Conservation (phyloP, 192 early-diverging fungal species). For the Mortierella claussenii region DNA sequence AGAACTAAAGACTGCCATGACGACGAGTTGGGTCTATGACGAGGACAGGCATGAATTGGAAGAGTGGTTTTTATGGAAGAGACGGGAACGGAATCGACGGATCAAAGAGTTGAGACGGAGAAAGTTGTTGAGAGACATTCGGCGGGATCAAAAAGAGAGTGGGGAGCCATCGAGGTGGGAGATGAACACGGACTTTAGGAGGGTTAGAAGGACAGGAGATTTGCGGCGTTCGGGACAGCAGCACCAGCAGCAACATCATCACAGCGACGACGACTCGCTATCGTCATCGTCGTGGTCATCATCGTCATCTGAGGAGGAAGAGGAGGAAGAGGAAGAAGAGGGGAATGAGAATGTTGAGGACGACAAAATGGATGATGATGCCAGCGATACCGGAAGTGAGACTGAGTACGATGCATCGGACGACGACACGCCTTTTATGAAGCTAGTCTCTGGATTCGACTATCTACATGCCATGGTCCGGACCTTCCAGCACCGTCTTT, state of each 20-base stretch:
- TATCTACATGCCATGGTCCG: no score
- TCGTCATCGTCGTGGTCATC: no score
- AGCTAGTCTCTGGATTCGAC: conserved; percentile 24
- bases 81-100: conserved; percentile 5
- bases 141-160: neutral
- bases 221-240: no score
- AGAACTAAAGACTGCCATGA: no score
- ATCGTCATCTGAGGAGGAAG: no score
- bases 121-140: neutral
- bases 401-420: conserved; percentile 28
- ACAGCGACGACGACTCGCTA: no score
- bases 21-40: conserved; percentile 12
- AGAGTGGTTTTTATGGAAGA: conserved; percentile 20
- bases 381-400: neutral
- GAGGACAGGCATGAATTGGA: conserved; percentile 27
- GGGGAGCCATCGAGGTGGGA: neutral
- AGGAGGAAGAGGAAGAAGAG: no score
- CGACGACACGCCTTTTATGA: conserved; percentile 37
- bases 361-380: conserved; percentile 1
- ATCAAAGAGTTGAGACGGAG: neutral
- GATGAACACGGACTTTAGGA: neutral
- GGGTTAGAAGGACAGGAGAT: neutral
- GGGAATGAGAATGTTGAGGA: neutral
- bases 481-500: no score
- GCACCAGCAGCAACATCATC: no score